Evolutionary conservation across 2,329 filamentous ascomycete species (phyloP), one percentile per base, ranked within the genome.

Genomic region (Colletotrichum liaoningense): DNA sequence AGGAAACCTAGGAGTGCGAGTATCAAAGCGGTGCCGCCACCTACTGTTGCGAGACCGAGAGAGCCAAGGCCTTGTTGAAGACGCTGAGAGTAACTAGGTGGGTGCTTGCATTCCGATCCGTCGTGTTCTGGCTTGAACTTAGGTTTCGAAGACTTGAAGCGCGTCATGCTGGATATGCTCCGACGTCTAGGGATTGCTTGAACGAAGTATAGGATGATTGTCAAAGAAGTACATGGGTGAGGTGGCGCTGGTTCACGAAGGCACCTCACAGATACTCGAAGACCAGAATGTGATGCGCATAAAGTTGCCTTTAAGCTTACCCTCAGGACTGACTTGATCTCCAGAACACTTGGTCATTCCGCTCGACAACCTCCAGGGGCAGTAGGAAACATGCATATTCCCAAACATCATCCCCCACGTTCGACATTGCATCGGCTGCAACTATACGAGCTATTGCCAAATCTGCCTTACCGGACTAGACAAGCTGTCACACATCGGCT

Each of bases 1-100:
- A 79, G 73, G 14, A 79, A 74, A 5, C 72, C 75, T 14, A 78
- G 66, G 19, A 77, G 57, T 30, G 64, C 60, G 11, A 77, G 74
- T 3, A 73, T 72, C 42, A 75, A 14, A 3, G 75, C 66, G 1
- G 75, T 69, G 12, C 77, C 77, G 56, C 74, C 72, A 1, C 69
- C 56, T 33, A 77, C 64, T 1, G 56, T 67, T n/a, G 56, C 12
- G 24, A 75, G 59, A 11, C 75, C 74, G 14, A 60, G 54, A 8
- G 55, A 12, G 2, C 69, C 75, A 7, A 76, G 67, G 16, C 67
- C 60, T 11, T 64, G 22, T 22, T 64, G 66, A 7, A 64, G 30
- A 7, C 66, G 66, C 1, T 65, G 49, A 8, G 55, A 11, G n/a
- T 64, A 35, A 24, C 38, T 49, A 6, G 11, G 35, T 1, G 63